phyloP scores from a whole-genome alignment of 345 rosid genomes.

The Syzygium oleosum region DNA sequence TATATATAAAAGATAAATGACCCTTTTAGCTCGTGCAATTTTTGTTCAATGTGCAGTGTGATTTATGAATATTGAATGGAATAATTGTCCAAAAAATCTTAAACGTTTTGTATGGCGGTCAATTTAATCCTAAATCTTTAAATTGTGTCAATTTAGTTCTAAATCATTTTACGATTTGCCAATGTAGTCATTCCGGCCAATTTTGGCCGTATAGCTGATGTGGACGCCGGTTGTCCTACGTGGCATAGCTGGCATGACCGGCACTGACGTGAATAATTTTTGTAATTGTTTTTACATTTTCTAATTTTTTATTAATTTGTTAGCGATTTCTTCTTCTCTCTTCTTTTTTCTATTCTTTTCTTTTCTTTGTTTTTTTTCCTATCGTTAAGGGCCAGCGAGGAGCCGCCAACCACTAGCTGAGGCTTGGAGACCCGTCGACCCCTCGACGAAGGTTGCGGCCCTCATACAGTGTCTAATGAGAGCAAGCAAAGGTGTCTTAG shows the following conservation, averaged over 20 bases:
- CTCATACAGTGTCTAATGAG: too few species aligned
- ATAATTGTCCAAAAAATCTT: not conserved
- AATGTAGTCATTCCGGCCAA: fast-evolving
- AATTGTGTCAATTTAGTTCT: not conserved
- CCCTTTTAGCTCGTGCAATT: not conserved
- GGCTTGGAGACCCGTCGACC: fast-evolving
- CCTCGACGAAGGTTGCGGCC: too few species aligned
- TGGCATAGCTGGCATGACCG: fast-evolving
- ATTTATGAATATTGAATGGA: not conserved
- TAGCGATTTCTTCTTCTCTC: too few species aligned
- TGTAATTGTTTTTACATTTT: not conserved
- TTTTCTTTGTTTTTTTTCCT: not conserved
- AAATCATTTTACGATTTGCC: not conserved
- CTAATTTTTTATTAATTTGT: not conserved
- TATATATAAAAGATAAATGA: not conserved
- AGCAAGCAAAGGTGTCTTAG: too few species aligned
- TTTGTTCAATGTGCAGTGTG: not conserved
- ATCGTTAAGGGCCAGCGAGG: not conserved
- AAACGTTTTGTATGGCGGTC: not conserved
- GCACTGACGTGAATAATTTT: fast-evolving
- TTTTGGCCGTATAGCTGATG: not conserved
- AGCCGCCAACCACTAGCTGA: not conserved
- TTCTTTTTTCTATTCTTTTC: fast-evolving
- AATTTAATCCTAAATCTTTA: not conserved
- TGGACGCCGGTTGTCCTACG: fast-evolving